phyloP scores from a whole-genome alignment of 2,329 filamentous ascomycete species.

The Ambrosiella cleistominuta region DNA sequence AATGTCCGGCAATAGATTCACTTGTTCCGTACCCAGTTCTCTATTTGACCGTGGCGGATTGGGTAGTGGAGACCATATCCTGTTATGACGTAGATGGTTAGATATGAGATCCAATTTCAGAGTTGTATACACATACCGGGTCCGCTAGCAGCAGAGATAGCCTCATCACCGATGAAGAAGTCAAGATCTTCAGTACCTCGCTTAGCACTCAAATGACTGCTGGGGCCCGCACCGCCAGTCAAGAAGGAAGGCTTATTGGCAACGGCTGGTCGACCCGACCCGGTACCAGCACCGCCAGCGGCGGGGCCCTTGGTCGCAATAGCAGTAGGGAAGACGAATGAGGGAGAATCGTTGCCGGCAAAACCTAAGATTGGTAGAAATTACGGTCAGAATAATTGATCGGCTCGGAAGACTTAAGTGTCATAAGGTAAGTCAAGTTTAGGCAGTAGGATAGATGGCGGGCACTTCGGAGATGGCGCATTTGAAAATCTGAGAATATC shows the following conservation, averaged over 20 bases:
- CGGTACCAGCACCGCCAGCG: slow-evolving; percentile 54
- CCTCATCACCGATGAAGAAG: slow-evolving; percentile 98
- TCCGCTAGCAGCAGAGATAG: slow-evolving; percentile 63
- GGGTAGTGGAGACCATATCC: slow-evolving; percentile 95
- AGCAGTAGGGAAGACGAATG: slow-evolving; percentile 96
- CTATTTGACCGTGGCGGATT: slow-evolving; percentile 92
- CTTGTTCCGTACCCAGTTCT: slow-evolving; percentile 69
- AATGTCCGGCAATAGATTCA: slow-evolving; percentile 17
- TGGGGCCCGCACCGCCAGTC: slow-evolving; percentile 70
- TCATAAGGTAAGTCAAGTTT: neutral
- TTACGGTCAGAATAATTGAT: slow-evolving; percentile 10
- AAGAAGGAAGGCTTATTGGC: slow-evolving; percentile 92
- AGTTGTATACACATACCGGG: slow-evolving; percentile 41
- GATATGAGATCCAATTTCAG: neutral
- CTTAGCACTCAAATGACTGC: slow-evolving; percentile 73
- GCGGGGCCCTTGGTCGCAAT: slow-evolving; percentile 82
- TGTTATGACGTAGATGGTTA: slow-evolving; percentile 20
- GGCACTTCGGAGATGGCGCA: neutral
- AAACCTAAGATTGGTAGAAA: slow-evolving; percentile 46
- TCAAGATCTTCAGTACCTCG: slow-evolving; percentile 94
- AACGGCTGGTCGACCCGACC: slow-evolving; percentile 75
- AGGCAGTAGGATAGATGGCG: neutral
- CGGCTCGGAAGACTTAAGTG: neutral
- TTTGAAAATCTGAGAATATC: slow-evolving; percentile 10
- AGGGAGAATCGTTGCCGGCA: slow-evolving; percentile 96